Evolutionary conservation across 768 basidiomycete species (phyloP).

Genomic region (Strobilomyces confusus): DNA sequence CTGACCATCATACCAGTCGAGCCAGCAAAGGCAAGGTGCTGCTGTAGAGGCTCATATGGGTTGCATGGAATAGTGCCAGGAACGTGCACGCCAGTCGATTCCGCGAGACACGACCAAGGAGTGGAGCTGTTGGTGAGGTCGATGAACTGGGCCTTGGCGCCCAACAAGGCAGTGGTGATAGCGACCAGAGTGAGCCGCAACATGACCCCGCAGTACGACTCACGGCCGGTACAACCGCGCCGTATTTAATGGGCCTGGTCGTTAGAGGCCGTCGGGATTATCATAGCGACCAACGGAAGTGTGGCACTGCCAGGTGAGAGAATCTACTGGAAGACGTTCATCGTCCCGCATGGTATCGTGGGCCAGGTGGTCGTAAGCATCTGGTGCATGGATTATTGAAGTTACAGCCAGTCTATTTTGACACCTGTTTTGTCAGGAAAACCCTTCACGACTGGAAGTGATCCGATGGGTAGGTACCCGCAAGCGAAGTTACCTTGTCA

Average conservation of each 20-base stretch:
- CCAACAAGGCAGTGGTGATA: slow-evolving; percentile 5
- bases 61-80: slow-evolving; percentile 27
- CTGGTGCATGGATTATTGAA: no score
- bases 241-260: no score
- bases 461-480: background rate
- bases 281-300: no score
- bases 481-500: no score
- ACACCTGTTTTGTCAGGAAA: background rate
- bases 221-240: background rate
- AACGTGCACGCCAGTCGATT: slow-evolving; percentile 27
- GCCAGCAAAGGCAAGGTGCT: slow-evolving; percentile 24
- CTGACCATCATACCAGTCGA: slow-evolving; percentile 26
- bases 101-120: slow-evolving; percentile 21
- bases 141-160: slow-evolving; percentile 12
- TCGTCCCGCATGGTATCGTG: no score
- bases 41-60: slow-evolving; percentile 26
- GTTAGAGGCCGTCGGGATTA: no score
- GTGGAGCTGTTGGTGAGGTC: slow-evolving; percentile 11
- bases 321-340: no score
- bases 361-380: no score
- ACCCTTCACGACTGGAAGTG: background rate
- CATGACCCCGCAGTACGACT: background rate
- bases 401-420: no score
- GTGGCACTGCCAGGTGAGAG: no score
- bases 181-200: slow-evolving; percentile 6